Base-by-base conservation (phyloP, 2,329 filamentous ascomycete genomes). In the Aspergillus bombycis region DNA sequence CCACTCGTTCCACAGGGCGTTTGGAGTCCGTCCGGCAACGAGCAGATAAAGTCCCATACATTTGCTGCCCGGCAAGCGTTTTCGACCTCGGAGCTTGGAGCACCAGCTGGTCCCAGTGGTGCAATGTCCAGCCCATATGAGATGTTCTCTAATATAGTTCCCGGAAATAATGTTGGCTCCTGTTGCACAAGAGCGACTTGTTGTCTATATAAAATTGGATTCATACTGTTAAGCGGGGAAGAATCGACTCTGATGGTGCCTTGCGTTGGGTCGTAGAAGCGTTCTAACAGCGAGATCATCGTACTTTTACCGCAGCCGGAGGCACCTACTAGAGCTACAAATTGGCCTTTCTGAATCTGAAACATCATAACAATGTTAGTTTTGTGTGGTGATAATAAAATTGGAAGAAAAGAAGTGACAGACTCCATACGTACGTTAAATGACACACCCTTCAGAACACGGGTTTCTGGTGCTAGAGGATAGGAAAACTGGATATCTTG, bases 111-210 rank as follows among this genome's bases (percentile, higher is more conserved):
- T 10, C 19, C 48, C 11, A 19, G 34, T 23, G 48, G 48, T n/a
- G 28, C 2, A 32, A 32, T n/a, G 9, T 52, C 48, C 2, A 52
- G 19, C 12, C 48, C 48, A n/a, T 52, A 52, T 16, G 48, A 75
- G 58, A 92, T 86, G 68, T 92, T 92, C 64, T 93, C 90, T 21
- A 86, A 84, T 23, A 93, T 83, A 0, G 87, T 87, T 67, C 88
- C 88, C 74, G 89, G 87, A 71, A 91, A 93, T 0, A 94, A 82
- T 0, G 88, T 89, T 10, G 91, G 85, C 73, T 94, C 91, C 75
- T 94, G 91, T 4, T 89, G 87, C 0, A 94, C 91, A 0, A 94
- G 83, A 1, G 89, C 89, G 14, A 93, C 81, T 41, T 86, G 78
- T 61, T 83, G 82, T 46, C 91, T 86, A 73, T 92, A 92, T 52